Percentiles rank a stretch among this genome's conserved stretches.
Conservation (phyloP, 768 basidiomycete genomes). For the Punctularia strigosozonata region DNA sequence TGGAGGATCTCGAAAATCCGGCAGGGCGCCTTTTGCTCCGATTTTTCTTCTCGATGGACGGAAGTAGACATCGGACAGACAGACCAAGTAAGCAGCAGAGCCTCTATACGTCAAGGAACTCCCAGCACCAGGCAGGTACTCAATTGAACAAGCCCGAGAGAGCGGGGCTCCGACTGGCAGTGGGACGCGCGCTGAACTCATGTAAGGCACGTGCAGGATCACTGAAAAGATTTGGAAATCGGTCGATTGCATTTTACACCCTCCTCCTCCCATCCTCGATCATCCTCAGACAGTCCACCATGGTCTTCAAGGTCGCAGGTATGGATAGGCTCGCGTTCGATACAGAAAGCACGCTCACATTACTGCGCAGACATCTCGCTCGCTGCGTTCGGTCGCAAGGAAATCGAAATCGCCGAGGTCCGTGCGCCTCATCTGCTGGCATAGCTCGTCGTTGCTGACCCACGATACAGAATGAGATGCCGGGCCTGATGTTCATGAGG, state of each 20-base stretch:
- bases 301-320: slow-evolving; percentile 92
- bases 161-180: too few species aligned
- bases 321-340: slow-evolving; percentile 8
- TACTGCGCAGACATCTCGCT: slow-evolving; percentile 69
- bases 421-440: slow-evolving; percentile 12
- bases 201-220: not conserved
- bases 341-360: slow-evolving; percentile 6
- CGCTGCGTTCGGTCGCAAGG: slow-evolving; percentile 99
- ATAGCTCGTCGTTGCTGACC: slow-evolving; percentile 5
- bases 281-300: slow-evolving; percentile 18
- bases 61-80: slow-evolving; percentile 6
- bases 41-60: slow-evolving; percentile 1
- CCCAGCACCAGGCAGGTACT: too few species aligned
- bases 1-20: slow-evolving; percentile 62
- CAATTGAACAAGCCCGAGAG: too few species aligned
- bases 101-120: slow-evolving; percentile 5
- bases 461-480: slow-evolving; percentile 71
- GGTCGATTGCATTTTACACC: slow-evolving; percentile 11
- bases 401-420: slow-evolving; percentile 98
- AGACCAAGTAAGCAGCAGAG: slow-evolving; percentile 2
- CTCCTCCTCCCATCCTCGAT: slow-evolving; percentile 13
- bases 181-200: not conserved
- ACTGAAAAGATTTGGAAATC: slow-evolving; percentile 5
- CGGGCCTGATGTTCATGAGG: slow-evolving; percentile 89
- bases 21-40: slow-evolving; percentile 35